Evolutionary conservation across 164 flowering plant genomes (phyloP).

Genomic region (Vitis labrusca): DNA sequence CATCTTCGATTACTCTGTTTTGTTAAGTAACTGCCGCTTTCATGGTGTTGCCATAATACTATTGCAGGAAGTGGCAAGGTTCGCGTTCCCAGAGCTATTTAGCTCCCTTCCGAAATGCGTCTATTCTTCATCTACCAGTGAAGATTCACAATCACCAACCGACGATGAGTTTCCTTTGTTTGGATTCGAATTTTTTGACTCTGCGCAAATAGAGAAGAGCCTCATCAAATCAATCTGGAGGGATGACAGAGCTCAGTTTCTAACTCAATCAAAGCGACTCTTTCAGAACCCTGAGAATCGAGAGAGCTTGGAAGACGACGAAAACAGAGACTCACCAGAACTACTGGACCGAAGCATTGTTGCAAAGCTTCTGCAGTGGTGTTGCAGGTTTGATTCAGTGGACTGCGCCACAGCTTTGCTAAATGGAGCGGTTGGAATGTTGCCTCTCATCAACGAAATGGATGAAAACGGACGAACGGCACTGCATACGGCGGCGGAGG

Average conservation of each 20-base stretch:
- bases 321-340: slow-evolving; percentile 4
- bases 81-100: slow-evolving; percentile 1
- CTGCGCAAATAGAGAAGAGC: slow-evolving; percentile 4
- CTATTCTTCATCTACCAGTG: background rate
- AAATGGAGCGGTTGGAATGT: slow-evolving; percentile 38
- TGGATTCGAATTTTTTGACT: slow-evolving; percentile 1
- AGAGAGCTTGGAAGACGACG: slow-evolving; percentile 7
- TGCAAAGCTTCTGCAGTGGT: slow-evolving; percentile 31
- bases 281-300: background rate
- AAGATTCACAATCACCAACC: background rate
- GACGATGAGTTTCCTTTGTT: slow-evolving; percentile 2
- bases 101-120: slow-evolving; percentile 7
- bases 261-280: slow-evolving; percentile 15
- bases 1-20: no score
- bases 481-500: slow-evolving; percentile 54
- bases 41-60: no score
- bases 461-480: slow-evolving; percentile 34
- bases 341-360: slow-evolving; percentile 8
- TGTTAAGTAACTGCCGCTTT: no score
- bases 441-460: slow-evolving; percentile 32
- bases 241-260: slow-evolving; percentile 30
- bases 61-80: slow-evolving; percentile 7
- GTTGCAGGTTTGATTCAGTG: slow-evolving; percentile 46
- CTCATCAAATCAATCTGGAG: slow-evolving; percentile 16
- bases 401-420: slow-evolving; percentile 44